Base-by-base conservation (phyloP, 345 rosid species). In the Raphanus raphanistrum region DNA sequence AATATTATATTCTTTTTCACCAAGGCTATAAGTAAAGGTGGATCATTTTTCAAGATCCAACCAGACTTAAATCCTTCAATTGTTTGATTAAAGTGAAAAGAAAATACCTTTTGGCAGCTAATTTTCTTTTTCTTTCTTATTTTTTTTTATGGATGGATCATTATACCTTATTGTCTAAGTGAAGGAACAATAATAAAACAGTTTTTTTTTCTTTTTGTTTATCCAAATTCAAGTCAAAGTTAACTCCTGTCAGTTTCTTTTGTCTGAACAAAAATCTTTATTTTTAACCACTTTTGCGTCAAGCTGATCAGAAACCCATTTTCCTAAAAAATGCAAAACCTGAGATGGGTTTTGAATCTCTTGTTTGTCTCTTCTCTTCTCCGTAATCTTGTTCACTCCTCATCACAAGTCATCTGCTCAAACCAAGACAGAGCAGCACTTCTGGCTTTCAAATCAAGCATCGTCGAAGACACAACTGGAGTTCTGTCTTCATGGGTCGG, bases 101-200 rank as follows among this genome's bases (percentile, higher is more conserved):
- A 64, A 33, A 64, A 43, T 6, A 80, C 50, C 57, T 65, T 73
- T 84, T 71, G 61, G 71, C 69, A 58, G 43, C 63, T 68, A 32
- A 17, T 54, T 72, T 54, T 72, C 33, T 13, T 70, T 7, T 41
- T 45, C 9, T 50, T 13, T 35, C 41, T 27, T 48, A 7, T 79
- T 57, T 21, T 80, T 52, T 52, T n/a, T 50, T 5, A 5, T 50
- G 2, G 15, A n/a, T 48, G 55, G 66, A 69, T 79, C 91, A 90
- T 92, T 86, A 89, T 87, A 78, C 87, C 94, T 88, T 90, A 88
- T 73, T 87, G 84, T 88, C 88, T 88, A 88, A 87, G 90, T 80
- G 89, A 84, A 86, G 83, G 38, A 81, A 85, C 32, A 48, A 78
- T 69, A 82, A 73, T 72, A 60, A 83, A 76, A 50, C 73, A 76